phyloP scores from a whole-genome alignment of 306 rosid genomes.

The Carpinus viminea region DNA sequence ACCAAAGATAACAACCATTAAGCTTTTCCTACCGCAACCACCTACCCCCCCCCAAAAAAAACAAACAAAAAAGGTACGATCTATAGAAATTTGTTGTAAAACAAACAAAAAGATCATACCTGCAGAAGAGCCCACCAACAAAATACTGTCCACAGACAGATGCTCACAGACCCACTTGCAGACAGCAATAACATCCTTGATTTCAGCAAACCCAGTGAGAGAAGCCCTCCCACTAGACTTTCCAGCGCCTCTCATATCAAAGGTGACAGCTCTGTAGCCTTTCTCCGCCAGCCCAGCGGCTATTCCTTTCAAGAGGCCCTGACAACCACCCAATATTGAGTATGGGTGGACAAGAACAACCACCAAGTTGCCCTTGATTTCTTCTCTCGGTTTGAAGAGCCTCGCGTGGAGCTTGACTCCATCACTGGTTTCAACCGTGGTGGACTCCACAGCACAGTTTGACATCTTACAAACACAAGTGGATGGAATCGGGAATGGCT shows the following conservation, averaged over 20 bases:
- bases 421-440: slow-evolving; percentile 56
- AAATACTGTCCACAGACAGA: slow-evolving; percentile 39
- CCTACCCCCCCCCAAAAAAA: too few relatives aligned
- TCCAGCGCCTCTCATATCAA: slow-evolving; percentile 91
- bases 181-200: slow-evolving; percentile 73
- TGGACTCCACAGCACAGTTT: slow-evolving; percentile 51
- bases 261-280: slow-evolving; percentile 66
- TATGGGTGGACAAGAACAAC: slow-evolving; percentile 86
- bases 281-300: slow-evolving; percentile 65
- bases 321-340: slow-evolving; percentile 87
- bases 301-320: slow-evolving; percentile 80
- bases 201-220: slow-evolving; percentile 76
- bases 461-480: slow-evolving; percentile 39
- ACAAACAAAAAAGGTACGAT: not conserved
- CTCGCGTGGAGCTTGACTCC: slow-evolving; percentile 71
- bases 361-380: slow-evolving; percentile 31
- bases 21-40: too few relatives aligned
- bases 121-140: slow-evolving; percentile 94
- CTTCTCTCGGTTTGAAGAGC: slow-evolving; percentile 61
- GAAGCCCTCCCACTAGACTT: slow-evolving; percentile 74
- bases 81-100: not conserved
- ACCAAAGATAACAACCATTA: slow-evolving; percentile 3
- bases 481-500: not conserved
- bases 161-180: slow-evolving; percentile 55
- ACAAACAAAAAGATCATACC: slow-evolving; percentile 40